phyloP scores from a whole-genome alignment of 257 asterid species.

The Solanum rostratum region DNA sequence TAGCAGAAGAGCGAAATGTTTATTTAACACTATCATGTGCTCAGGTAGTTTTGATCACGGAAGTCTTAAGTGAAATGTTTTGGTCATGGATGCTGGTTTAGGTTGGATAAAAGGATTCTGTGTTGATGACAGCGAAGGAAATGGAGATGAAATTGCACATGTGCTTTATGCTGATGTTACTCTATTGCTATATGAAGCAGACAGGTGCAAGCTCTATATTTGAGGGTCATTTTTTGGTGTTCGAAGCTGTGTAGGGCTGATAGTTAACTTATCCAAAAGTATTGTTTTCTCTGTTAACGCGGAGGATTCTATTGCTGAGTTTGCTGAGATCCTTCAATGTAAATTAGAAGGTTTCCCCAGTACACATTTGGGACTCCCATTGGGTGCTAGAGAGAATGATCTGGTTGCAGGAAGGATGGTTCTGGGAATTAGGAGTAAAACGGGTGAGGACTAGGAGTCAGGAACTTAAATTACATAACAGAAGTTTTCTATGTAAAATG shows the following conservation, averaged over 20 bases:
- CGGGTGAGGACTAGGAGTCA: not conserved
- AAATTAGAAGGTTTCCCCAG: not conserved
- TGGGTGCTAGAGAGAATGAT: not conserved
- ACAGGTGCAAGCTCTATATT: not conserved
- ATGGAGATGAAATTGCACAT: not conserved
- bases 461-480: not conserved
- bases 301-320: not conserved
- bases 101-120: not conserved
- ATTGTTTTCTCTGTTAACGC: not conserved
- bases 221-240: not conserved
- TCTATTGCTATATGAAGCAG: not conserved
- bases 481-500: not conserved
- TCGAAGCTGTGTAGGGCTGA: not conserved
- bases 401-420: not conserved
- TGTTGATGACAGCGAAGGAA: not conserved
- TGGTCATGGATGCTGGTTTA: not conserved
- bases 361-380: not conserved
- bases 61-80: not conserved
- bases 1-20: not conserved
- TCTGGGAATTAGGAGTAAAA: not conserved
- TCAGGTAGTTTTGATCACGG: not conserved
- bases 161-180: not conserved
- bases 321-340: not conserved
- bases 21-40: not conserved
- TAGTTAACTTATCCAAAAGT: not conserved